These are phyloP conservation scores for Coemansia sp. DNA, from an alignment of 192 early-diverging fungal species.

Conservation along the genomic window DNA sequence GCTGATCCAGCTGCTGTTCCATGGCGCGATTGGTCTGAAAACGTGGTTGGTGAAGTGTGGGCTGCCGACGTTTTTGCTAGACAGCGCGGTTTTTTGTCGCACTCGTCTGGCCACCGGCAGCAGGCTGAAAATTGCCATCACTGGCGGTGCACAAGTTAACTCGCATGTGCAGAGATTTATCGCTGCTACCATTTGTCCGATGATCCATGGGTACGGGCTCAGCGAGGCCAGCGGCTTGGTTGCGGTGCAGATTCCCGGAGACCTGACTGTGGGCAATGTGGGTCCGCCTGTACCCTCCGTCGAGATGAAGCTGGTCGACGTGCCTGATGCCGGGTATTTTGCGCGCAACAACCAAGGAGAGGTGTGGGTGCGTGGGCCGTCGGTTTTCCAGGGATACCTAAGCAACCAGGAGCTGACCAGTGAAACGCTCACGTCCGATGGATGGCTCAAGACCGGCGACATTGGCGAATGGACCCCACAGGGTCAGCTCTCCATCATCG, in stretches of 20 bases:
- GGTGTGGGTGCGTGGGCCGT: constrained; percentile 80
- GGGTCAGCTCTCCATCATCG: constrained; percentile 83
- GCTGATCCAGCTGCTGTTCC: constrained; percentile 70
- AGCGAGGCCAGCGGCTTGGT: constrained; percentile 80
- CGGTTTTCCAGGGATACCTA: constrained; percentile 82
- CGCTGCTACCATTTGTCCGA: constrained; percentile 71
- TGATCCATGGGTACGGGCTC: constrained; percentile 88
- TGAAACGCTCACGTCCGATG: constrained; percentile 71
- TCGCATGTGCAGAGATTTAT: constrained; percentile 84
- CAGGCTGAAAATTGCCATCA: constrained; percentile 74
- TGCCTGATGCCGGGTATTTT: constrained; percentile 66
- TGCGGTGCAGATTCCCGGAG: constrained; percentile 65
- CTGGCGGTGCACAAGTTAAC: constrained; percentile 89
- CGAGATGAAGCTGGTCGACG: constrained; percentile 82
- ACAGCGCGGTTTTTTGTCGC: constrained; percentile 79
- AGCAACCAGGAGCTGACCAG: constrained; percentile 68
- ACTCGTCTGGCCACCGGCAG: constrained; percentile 86
- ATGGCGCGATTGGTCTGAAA: constrained; percentile 75
- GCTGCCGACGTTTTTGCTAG: constrained; percentile 71
- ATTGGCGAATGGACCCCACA: constrained; percentile 82
- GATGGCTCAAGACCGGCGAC: constrained; percentile 90
- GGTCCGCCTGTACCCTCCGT: constrained; percentile 75
- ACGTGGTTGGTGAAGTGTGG: constrained; percentile 56
- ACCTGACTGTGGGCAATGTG: constrained; percentile 63
- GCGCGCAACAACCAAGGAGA: constrained; percentile 74